Evolutionary conservation across 2,329 filamentous ascomycete species (phyloP), one percentile per base, ranked within the genome.

Genomic region (Trichoderma semiorbis): DNA sequence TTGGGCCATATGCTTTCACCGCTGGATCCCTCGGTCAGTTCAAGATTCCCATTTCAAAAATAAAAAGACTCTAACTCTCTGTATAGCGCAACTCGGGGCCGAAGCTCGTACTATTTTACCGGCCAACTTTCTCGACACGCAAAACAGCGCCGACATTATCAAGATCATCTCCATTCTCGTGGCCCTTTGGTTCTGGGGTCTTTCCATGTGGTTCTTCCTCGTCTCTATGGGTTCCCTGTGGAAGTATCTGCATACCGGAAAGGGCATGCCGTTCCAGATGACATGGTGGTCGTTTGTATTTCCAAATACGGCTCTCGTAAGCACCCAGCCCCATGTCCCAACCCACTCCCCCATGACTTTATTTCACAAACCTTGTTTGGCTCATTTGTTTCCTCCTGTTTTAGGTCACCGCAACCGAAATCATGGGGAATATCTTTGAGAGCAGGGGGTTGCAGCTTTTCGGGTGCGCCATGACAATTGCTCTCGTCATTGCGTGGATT

Each of bases 221-320:
- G 90, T 96, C 12, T 91, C 90, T 1, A 87, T 93, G n/a, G 91
- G 92, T 2, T 92, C 92, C 2, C 87, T 95, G 72, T 92, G 87
- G 86, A 91, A 90, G 34, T 90, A 91, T 65, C 84, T 90, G 24
- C 83, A 85, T 0, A 79, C 82, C 2, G 83, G 87, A 12, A 85
- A 86, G 47, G 87, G 85, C 72, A 89, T 94, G 83, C 86, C 89
- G 5, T 96, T 95, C 77, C 91, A 92, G 21, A 95, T 96, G 92
- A 93, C 91, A 1, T 97, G 93, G 90, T 96, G 91, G 81, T 93
- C 90, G 4, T 95, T 95, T 79, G 86, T 95, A 6, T 95, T 95
- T 77, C 92, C 93, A 2, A 94, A 95, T 75, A 95, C 92, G 0
- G 92, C 91, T 0, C 81, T 94, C 72, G 88, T 81, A 77, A 65